Base-by-base conservation (phyloP, 1,139 yeast species). In the Trichomonascaceae sp. region DNA sequence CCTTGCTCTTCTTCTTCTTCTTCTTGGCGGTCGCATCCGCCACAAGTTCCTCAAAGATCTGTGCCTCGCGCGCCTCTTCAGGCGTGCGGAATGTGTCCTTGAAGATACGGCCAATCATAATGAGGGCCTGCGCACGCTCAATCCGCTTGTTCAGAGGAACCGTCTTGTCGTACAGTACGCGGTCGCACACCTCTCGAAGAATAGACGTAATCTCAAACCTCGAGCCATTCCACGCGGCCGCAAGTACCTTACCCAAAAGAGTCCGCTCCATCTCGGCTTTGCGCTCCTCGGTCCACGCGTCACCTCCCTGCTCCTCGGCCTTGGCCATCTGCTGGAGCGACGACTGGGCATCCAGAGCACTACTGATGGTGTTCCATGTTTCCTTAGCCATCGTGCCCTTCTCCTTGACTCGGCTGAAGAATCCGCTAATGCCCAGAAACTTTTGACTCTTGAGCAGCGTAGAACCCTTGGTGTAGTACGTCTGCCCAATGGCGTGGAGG, bases 211-310 rank as follows among this genome's bases (percentile, higher is more conserved):
- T 80, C 56, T 87, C 98, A 55, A 76, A 77, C 47, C 75, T 76
- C 16, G 95, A 81, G 1, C 96, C 97, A 32, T 79, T 77, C 98
- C 98, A 87, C 6, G 96, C 94, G 0, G 96, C 96, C 3, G 92
- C 87, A 33, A 87, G 64, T 3, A 87, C 87, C 54, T 87, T 89
- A 27, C 95, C 96, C 72, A 84, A 72, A 30, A 87, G 62, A 37
- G 77, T 68, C 47, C 85, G 77, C 51, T 87, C 97, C 73, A 82
- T 69, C 43, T 82, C 93, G 0, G 84, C 87, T 38, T 81, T 61
- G 40, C 80, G 85, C 51, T 84, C 96, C 2, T 71, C 72, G 0
- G 93, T 74, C 50, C 92, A 92, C 44, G 65, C 60, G 16, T 61
- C 69, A 26, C 69, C 70, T 4, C 67, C 74, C 35, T 60, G 57